Percentiles rank a stretch among this genome's conserved stretches.
These are phyloP conservation scores for Aspergillus hortae DNA, from an alignment of 2,329 filamentous ascomycete genomes.

Conservation along the genomic window DNA sequence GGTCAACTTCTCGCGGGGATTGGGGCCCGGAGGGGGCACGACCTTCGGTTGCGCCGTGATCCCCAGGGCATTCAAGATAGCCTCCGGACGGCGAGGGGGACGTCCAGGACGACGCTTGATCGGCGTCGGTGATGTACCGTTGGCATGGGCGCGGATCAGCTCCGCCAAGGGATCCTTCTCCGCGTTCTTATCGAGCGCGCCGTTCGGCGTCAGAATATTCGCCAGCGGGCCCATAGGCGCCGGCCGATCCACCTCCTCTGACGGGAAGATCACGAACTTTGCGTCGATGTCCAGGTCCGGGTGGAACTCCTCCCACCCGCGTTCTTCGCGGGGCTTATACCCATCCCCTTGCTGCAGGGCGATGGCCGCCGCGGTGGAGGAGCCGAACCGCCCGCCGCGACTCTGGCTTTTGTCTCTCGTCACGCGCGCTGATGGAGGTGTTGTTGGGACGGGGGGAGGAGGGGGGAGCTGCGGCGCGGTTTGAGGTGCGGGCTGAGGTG, in stretches of 20 bases:
- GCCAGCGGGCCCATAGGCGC: slow-evolving; percentile 48
- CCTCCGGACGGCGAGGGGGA: slow-evolving; percentile 60
- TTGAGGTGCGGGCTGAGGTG: slow-evolving; percentile 13
- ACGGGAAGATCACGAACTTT: slow-evolving; percentile 71
- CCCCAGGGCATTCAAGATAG: slow-evolving; percentile 58
- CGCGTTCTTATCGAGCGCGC: slow-evolving; percentile 19
- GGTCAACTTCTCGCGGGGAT: slow-evolving; percentile 48
- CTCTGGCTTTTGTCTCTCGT: slow-evolving; percentile 41
- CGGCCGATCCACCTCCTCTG: slow-evolving; percentile 80
- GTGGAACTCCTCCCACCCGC: slow-evolving; percentile 97
- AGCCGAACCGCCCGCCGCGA: slow-evolving; percentile 73
- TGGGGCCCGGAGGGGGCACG: slow-evolving; percentile 47
- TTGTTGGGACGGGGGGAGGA: slow-evolving; percentile 30
- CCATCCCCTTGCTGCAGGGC: slow-evolving; percentile 89
- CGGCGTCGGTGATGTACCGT: slow-evolving; percentile 37
- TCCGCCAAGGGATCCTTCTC: slow-evolving; percentile 38
- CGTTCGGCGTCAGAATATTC: slow-evolving; percentile 26
- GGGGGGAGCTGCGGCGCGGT: slow-evolving; percentile 21
- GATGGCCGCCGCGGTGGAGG: slow-evolving; percentile 78
- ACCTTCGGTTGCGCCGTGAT: slow-evolving; percentile 55
- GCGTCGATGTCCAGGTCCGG: slow-evolving; percentile 88
- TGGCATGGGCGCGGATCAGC: slow-evolving; percentile 38
- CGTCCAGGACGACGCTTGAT: slow-evolving; percentile 61
- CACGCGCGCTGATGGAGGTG: slow-evolving; percentile 37
- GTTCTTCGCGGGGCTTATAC: slow-evolving; percentile 95